These are phyloP conservation scores for Psilocybe tampanensis DNA, from an alignment of 768 basidiomycete species.

Conservation along the genomic window DNA sequence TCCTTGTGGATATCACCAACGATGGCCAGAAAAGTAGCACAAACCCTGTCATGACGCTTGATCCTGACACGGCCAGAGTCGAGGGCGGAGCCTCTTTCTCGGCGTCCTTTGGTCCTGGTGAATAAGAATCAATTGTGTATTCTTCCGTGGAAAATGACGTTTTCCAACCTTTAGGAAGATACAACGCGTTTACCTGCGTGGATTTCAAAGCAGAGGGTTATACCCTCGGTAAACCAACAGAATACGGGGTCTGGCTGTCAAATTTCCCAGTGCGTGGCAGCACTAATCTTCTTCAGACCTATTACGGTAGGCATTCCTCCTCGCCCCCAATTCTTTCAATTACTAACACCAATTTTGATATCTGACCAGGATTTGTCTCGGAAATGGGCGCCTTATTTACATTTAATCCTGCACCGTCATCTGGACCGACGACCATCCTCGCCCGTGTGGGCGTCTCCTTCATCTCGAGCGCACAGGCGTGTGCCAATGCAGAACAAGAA, in stretches of 20 bases:
- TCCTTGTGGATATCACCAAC: slow-evolving; percentile 63
- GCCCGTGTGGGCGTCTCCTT: slow-evolving; percentile 69
- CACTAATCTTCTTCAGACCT: slow-evolving; percentile 48
- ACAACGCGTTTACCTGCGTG: slow-evolving; percentile 60
- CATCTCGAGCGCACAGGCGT: slow-evolving; percentile 62
- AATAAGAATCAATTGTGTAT: not conserved
- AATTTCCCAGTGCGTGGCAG: slow-evolving; percentile 49
- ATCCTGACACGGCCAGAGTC: slow-evolving; percentile 52
- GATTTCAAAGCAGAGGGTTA: slow-evolving; percentile 61
- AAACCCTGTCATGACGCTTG: slow-evolving; percentile 47
- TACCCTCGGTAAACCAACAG: slow-evolving; percentile 44
- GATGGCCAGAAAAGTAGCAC: slow-evolving; percentile 59
- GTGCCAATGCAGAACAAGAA: slow-evolving; percentile 60
- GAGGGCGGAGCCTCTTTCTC: slow-evolving; percentile 50
- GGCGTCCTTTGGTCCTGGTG: slow-evolving; percentile 59
- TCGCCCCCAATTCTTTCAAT: not conserved
- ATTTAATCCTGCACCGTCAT: slow-evolving; percentile 45
- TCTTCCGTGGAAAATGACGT: not conserved
- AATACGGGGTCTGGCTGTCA: slow-evolving; percentile 58
- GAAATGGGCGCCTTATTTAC: slow-evolving; percentile 57
- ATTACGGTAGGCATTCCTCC: slow-evolving; percentile 39
- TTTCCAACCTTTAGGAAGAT: slow-evolving; percentile 37
- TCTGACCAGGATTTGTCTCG: slow-evolving; percentile 42
- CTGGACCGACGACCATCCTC: slow-evolving; percentile 44
- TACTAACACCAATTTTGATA: not conserved